phyloP scores from a whole-genome alignment of 306 rosid species.

The Quercus gilva region DNA sequence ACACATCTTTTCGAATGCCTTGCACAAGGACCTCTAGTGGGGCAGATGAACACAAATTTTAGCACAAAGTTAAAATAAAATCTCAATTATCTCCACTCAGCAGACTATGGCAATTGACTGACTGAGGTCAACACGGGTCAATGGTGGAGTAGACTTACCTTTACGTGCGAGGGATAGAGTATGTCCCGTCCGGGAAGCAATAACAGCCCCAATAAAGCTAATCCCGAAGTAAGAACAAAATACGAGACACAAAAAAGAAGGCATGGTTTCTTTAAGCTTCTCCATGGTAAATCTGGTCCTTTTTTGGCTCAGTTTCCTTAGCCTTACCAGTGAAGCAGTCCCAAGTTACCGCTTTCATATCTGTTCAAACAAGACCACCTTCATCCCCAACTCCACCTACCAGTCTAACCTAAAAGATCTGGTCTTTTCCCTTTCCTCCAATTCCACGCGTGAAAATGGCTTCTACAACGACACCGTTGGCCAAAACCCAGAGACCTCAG shows the following conservation, averaged over 20 bases:
- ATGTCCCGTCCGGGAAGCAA: no score
- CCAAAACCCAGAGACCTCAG: background rate
- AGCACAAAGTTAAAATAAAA: no score
- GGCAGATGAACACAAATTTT: no score
- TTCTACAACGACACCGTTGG: conserved; percentile 3
- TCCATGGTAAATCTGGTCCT: background rate
- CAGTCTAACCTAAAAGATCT: background rate
- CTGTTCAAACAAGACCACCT: background rate
- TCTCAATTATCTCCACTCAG: no score
- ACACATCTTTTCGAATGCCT: no score
- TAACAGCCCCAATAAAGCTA: no score
- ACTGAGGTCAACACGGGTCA: no score
- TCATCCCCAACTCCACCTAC: background rate
- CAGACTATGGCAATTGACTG: no score
- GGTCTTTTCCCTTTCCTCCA: background rate
- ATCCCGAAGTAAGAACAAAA: no score
- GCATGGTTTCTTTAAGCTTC: background rate
- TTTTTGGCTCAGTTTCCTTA: background rate
- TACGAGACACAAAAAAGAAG: background rate
- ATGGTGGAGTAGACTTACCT: no score
- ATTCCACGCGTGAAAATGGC: background rate
- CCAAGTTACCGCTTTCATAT: background rate
- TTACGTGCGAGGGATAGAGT: no score
- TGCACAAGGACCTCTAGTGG: no score
- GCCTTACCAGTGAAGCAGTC: background rate